Conservation (phyloP, 1,284 basidiomycete species). For the Papiliotrema nemorosa region DNA sequence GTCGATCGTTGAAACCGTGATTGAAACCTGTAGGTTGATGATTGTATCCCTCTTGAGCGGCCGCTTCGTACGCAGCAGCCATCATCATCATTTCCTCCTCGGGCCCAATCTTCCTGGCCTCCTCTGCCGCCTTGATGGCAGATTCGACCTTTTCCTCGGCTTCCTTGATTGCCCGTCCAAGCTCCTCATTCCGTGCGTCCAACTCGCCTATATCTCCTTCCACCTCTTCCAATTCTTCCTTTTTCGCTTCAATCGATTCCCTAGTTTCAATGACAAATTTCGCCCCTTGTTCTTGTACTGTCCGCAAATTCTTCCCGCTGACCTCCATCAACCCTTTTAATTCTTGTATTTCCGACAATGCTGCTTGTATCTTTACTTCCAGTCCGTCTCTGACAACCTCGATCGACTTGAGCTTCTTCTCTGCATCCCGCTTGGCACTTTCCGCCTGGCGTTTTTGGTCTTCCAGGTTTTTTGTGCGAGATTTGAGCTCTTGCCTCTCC, state of each 20-base stretch:
- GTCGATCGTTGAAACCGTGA: slow-evolving; percentile 10
- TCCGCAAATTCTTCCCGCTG: slow-evolving; percentile 42
- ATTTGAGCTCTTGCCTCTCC: slow-evolving; percentile 70
- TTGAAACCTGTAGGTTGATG: slow-evolving; percentile 13
- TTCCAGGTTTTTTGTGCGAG: slow-evolving; percentile 75
- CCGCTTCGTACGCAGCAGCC: slow-evolving; percentile 45
- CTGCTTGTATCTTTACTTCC: slow-evolving; percentile 60
- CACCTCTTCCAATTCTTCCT: slow-evolving; percentile 42
- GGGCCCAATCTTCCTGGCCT: slow-evolving; percentile 36
- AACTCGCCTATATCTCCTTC: slow-evolving; percentile 34
- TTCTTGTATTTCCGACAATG: slow-evolving; percentile 65
- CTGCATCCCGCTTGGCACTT: slow-evolving; percentile 70
- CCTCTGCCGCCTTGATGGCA: slow-evolving; percentile 28
- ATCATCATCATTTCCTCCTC: slow-evolving; percentile 50
- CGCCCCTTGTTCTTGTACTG: slow-evolving; percentile 57
- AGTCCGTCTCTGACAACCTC: slow-evolving; percentile 65
- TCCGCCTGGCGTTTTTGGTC: slow-evolving; percentile 83
- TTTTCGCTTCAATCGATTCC: slow-evolving; percentile 62
- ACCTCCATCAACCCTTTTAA: slow-evolving; percentile 57
- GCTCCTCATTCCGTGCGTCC: slow-evolving; percentile 31
- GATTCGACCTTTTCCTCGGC: slow-evolving; percentile 42
- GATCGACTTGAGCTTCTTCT: slow-evolving; percentile 74
- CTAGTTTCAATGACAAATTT: slow-evolving; percentile 34
- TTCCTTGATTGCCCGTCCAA: slow-evolving; percentile 33
- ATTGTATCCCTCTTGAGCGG: slow-evolving; percentile 41